Percentiles rank a stretch among this genome's conserved stretches.
phyloP scores from a whole-genome alignment of 257 asterid species.

The Knoxia roxburghii region DNA sequence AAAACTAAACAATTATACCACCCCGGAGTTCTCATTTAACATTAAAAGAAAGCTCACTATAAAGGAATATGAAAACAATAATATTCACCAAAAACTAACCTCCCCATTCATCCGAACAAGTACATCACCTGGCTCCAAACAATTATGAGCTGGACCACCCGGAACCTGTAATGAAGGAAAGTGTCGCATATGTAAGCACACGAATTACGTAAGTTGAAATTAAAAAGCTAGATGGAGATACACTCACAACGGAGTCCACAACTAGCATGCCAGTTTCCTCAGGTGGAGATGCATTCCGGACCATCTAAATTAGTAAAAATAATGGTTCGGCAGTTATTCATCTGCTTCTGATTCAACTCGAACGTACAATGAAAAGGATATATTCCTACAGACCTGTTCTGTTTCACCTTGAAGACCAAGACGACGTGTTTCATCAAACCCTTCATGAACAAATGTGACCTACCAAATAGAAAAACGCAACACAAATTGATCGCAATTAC shows the following conservation, averaged over 20 bases:
- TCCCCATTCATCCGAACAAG: slow-evolving; percentile 88
- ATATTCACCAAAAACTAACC: slow-evolving; percentile 40
- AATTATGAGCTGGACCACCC: slow-evolving; percentile 87
- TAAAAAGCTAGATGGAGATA: slow-evolving; percentile 12
- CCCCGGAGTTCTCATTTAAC: not conserved
- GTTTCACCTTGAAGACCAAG: slow-evolving; percentile 90
- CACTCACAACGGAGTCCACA: slow-evolving; percentile 90
- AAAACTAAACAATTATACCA: not conserved
- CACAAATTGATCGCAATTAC: slow-evolving; percentile 18
- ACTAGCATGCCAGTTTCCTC: slow-evolving; percentile 99
- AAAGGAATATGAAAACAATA: not conserved
- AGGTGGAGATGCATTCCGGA: slow-evolving; percentile 81
- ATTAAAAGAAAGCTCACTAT: not conserved
- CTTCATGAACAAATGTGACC: slow-evolving; percentile 96
- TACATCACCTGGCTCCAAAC: slow-evolving; percentile 97
- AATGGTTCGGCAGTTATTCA: slow-evolving; percentile 6
- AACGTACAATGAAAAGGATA: slow-evolving; percentile 6
- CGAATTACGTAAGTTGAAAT: not conserved
- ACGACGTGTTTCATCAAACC: slow-evolving; percentile 95
- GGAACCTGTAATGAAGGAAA: slow-evolving; percentile 65
- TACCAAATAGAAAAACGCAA: slow-evolving; percentile 21
- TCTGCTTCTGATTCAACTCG: not conserved
- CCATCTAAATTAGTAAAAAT: slow-evolving; percentile 49
- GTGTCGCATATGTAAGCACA: not conserved
- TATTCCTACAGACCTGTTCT: slow-evolving; percentile 58